Percentiles rank a stretch among this genome's conserved stretches.
phyloP scores from a whole-genome alignment of 2,329 filamentous ascomycete species.

The Aspergillus costaricaensis region DNA sequence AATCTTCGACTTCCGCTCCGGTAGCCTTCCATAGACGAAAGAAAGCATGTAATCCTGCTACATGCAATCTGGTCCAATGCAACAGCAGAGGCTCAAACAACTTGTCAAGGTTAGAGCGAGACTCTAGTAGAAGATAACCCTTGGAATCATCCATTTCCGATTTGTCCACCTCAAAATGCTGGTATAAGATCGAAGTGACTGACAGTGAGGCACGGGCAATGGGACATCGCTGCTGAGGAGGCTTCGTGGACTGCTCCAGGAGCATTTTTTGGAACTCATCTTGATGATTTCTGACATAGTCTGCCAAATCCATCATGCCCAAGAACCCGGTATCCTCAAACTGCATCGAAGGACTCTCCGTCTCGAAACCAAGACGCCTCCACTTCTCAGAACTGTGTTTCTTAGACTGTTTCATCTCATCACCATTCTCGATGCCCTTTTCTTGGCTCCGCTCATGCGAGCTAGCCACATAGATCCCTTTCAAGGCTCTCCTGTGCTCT shows the following conservation, averaged over 20 bases:
- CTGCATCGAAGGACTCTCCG: constrained; percentile 81
- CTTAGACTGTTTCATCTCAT: constrained; percentile 60
- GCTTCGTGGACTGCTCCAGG: constrained; percentile 79
- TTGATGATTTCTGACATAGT: constrained; percentile 89
- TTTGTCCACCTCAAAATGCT: constrained; percentile 93
- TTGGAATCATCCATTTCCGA: constrained; percentile 76
- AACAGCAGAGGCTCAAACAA: constrained; percentile 84
- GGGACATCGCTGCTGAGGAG: constrained; percentile 74
- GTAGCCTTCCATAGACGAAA: constrained; percentile 92
- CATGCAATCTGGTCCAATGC: constrained; percentile 91
- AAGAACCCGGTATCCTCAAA: constrained; percentile 85
- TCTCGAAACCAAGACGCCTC: constrained; percentile 87
- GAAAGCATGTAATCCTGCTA: constrained; percentile 80
- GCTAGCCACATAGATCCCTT: constrained; percentile 81
- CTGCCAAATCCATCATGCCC: constrained; percentile 95
- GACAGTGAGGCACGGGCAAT: constrained; percentile 83
- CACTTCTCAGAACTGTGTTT: constrained; percentile 88
- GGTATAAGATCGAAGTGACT: constrained; percentile 84
- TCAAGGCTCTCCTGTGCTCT: constrained; percentile 84
- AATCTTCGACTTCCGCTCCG: constrained; percentile 80
- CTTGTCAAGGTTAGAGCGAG: constrained; percentile 76
- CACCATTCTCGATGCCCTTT: constrained; percentile 35
- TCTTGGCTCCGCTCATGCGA: constrained; percentile 46
- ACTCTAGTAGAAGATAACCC: constrained; percentile 73
- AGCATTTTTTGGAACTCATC: constrained; percentile 90